A percentile compares a stretch with the other conserved stretches of the same genome.
phyloP scores from a whole-genome alignment of 2,329 filamentous ascomycete species.

The Talaromyces islandicus region DNA sequence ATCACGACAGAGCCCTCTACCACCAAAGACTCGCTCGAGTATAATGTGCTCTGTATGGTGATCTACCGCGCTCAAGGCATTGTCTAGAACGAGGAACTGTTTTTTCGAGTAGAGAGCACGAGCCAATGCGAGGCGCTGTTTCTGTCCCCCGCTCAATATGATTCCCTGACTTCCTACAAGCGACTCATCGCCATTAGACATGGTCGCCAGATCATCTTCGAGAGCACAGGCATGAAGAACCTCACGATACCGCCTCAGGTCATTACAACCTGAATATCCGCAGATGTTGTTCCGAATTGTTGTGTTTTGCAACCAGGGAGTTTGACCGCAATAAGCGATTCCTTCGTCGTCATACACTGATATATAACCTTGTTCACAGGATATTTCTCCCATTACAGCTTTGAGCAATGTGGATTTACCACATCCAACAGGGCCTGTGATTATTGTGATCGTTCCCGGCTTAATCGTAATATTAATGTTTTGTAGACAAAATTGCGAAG shows the following conservation, averaged over 20 bases:
- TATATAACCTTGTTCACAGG: conserved; percentile 27
- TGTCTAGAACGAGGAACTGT: conserved; percentile 6
- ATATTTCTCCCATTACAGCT: conserved; percentile 38
- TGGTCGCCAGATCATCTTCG: conserved; percentile 31
- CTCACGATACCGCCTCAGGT: conserved; percentile 19
- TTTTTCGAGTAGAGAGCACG: conserved; percentile 44
- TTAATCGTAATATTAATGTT: conserved; percentile 36
- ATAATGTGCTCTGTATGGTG: not conserved
- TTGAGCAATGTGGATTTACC: conserved; percentile 49
- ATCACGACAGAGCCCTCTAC: conserved; percentile 1
- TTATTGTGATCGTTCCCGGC: conserved; percentile 40
- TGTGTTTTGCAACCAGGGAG: conserved; percentile 23
- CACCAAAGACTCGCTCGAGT: conserved; percentile 7
- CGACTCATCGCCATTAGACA: conserved; percentile 38
- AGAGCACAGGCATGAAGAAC: conserved; percentile 24
- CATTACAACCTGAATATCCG: conserved; percentile 18
- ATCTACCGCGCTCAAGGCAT: conserved; percentile 8
- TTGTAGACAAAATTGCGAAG: conserved; percentile 21
- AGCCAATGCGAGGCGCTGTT: conserved; percentile 43
- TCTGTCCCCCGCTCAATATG: conserved; percentile 48
- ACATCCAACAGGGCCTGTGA: conserved; percentile 48
- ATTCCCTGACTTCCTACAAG: conserved; percentile 47
- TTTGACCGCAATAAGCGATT: conserved; percentile 35
- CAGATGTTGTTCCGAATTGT: conserved; percentile 26
- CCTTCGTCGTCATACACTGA: conserved; percentile 18